phyloP scores from a whole-genome alignment of 2,329 filamentous ascomycete genomes.

The Teratosphaeria viscida region DNA sequence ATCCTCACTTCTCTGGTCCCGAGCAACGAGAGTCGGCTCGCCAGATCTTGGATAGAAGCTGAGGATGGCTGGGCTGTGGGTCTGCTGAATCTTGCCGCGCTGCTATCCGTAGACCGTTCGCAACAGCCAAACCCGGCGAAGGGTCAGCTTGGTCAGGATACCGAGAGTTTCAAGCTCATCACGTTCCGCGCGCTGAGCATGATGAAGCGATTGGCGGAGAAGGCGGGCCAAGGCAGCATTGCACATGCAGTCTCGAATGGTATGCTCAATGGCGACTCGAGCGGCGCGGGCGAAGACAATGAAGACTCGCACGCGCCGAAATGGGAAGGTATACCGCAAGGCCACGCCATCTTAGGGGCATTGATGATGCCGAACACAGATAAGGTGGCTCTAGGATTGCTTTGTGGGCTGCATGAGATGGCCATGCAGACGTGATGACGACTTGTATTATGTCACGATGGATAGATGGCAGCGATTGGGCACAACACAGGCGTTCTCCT shows the following conservation, averaged over 20 bases:
- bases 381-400: slow-evolving; percentile 32
- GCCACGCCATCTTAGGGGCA: slow-evolving; percentile 37
- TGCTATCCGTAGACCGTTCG: slow-evolving; percentile 53
- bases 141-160: slow-evolving; percentile 18
- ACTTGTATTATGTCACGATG: background rate
- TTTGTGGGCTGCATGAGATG: slow-evolving; percentile 28
- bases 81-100: slow-evolving; percentile 63
- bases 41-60: slow-evolving; percentile 70
- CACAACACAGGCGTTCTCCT: background rate
- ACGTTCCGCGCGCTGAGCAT: slow-evolving; percentile 37
- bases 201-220: slow-evolving; percentile 37
- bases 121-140: slow-evolving; percentile 4
- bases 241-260: background rate
- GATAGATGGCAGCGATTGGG: background rate
- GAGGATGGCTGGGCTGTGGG: slow-evolving; percentile 76
- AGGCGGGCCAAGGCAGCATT: slow-evolving; percentile 22
- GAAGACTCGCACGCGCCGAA: slow-evolving; percentile 15
- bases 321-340: slow-evolving; percentile 36
- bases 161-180: slow-evolving; percentile 24
- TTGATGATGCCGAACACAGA: slow-evolving; percentile 35
- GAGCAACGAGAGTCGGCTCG: slow-evolving; percentile 42
- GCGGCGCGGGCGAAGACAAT: background rate
- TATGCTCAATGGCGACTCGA: slow-evolving; percentile 10
- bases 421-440: slow-evolving; percentile 16
- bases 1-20: slow-evolving; percentile 65